These are phyloP conservation scores for Aspergillus versicolor DNA, from an alignment of 2,329 filamentous ascomycete genomes.

Conservation along the genomic window DNA sequence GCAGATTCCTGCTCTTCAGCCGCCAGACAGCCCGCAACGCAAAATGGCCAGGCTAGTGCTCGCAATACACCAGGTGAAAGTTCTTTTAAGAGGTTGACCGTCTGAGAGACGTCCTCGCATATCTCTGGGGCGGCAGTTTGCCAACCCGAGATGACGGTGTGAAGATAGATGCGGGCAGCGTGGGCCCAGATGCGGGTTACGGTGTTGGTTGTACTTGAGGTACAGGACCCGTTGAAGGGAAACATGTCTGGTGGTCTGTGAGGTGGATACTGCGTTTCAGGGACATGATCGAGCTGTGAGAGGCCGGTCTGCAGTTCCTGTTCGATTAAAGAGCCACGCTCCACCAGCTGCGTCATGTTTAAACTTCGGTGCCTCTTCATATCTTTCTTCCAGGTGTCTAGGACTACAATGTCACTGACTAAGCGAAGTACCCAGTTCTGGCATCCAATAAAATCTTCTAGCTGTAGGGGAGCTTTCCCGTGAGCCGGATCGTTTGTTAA, in stretches of 20 bases:
- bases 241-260: background rate
- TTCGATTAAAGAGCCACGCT: background rate
- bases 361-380: slow-evolving; percentile 25
- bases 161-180: slow-evolving; percentile 1
- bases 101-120: background rate
- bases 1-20: slow-evolving; percentile 16
- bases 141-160: background rate
- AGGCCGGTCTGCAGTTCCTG: background rate
- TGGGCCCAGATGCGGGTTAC: background rate
- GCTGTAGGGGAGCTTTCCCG: slow-evolving; percentile 20
- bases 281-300: background rate
- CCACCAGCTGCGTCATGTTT: background rate
- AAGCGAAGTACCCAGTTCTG: slow-evolving; percentile 58
- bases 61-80: slow-evolving; percentile 24
- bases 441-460: slow-evolving; percentile 56
- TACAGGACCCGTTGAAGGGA: background rate
- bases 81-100: background rate
- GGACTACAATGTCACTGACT: slow-evolving; percentile 54
- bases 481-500: slow-evolving; percentile 29
- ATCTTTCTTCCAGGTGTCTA: slow-evolving; percentile 58
- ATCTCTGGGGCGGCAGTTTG: background rate
- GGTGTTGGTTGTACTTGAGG: background rate
- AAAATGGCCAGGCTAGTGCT: slow-evolving; percentile 33
- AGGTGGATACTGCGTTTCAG: background rate
- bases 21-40: slow-evolving; percentile 29